Conservation (phyloP, 345 rosid species). For the Eucalyptus regnans region DNA sequence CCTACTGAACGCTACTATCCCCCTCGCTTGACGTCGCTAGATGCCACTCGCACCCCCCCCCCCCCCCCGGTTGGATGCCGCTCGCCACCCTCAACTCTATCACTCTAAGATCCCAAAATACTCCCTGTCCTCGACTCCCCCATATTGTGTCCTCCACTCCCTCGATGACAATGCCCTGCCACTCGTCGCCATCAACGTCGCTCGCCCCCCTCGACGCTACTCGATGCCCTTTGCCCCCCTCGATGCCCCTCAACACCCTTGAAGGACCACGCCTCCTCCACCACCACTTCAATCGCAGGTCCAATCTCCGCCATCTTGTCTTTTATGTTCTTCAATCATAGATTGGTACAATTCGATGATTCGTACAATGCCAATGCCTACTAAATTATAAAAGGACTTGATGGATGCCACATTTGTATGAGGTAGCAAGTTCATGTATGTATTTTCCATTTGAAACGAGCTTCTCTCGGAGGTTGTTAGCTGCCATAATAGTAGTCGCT, state of each 20-base stretch:
- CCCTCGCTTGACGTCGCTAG: fast-evolving
- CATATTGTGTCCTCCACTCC: too few species aligned
- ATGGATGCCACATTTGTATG: neutral
- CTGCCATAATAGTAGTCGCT: fast-evolving
- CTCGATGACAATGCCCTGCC: fast-evolving
- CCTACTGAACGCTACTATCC: too few species aligned
- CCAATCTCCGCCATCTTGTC: too few species aligned
- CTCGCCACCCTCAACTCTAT: fast-evolving
- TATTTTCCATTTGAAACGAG: neutral
- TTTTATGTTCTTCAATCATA: fast-evolving
- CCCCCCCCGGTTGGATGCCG: fast-evolving
- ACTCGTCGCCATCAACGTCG: fast-evolving
- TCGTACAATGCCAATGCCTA: fast-evolving
- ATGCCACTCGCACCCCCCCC: too few species aligned
- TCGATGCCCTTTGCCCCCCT: too few species aligned
- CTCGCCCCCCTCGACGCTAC: fast-evolving
- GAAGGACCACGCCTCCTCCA: too few species aligned
- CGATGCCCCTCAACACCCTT: fast-evolving
- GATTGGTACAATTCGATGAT: fast-evolving
- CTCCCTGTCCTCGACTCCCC: fast-evolving
- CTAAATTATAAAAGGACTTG: neutral
- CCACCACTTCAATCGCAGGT: too few species aligned
- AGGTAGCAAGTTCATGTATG: neutral
- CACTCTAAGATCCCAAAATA: too few species aligned
- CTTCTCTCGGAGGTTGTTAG: neutral